Evolutionary conservation across 2,329 filamentous ascomycete genomes (phyloP), one percentile per base, ranked within the genome.

Genomic region (Fonsecaea multimorphosa): DNA sequence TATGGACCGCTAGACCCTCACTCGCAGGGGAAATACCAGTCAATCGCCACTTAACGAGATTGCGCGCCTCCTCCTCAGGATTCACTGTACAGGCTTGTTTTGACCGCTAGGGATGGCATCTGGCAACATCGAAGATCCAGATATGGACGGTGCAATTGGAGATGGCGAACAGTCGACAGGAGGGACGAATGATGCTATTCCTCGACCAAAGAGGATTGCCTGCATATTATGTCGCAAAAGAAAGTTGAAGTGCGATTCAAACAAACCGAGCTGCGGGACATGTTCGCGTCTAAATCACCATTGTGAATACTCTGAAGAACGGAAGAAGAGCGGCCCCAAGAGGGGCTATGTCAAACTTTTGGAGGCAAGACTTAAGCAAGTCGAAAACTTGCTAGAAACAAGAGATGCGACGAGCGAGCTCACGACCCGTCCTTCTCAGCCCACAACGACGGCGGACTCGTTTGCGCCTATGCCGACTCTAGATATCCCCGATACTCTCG

Each of bases 271-370:
- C 72, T 97, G 93, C 76, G 92, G 90, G 73, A 97, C 93, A 29
- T 97, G 93, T 78, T 88, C 91, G 34, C 85, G 93, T n/a, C 82
- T 97, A 58, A 89, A 91, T 51, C 93, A 97, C 78, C 86, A 89
- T 62, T 97, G 93, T 80, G 89, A 91, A 67, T 97, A 97, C 76
- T 93, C 97, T 75, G 93, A 97, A 80, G 90, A 94, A 73, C 87
- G 93, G 76, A 91, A 92, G 80, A 97, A 97, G 86, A 96, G 93
- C 77, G 93, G 93, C 2, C 93, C 93, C 1, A 97, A 97, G 82
- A 86, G 93, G 76, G 93, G 93, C 73, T 97, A 97, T 76, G 93
- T 97, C 68, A 97, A 97, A 82, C 90, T 93, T 66, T 80, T 98
- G 72, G 95, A 98, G 79, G 93, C 96, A 76, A 87, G 95, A 77